Evolutionary conservation across 441 rosid genomes (phyloP), one percentile per base, ranked within the genome.

Genomic region (Erodium chrysanthum): DNA sequence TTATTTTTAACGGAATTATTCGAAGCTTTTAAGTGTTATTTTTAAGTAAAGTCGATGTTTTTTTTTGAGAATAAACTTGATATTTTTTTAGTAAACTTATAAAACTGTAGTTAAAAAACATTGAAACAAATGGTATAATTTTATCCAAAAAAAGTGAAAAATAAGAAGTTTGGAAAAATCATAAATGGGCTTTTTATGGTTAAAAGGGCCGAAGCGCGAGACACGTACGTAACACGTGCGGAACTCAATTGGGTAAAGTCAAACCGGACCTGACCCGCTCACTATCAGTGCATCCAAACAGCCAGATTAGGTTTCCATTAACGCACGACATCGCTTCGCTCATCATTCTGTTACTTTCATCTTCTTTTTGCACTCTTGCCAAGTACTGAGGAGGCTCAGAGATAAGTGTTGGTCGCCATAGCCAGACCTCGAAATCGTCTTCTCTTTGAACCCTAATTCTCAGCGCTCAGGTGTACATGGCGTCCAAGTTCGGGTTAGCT

Each of bases 401-500:
- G 44, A 42, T 44, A 25, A 29, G 42, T 2, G 15, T 15, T 23
- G 17, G 23, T 31, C 66, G 22, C 73, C 63, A 62, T 27, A 48
- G 29, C 31, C 21, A 7, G 48, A 21, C n/a, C 35, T 73, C 69
- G 17, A 0, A 14, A 46, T 17, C 29, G 68, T 56, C 64, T 48
- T 35, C 66, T 61, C 21, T 56, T 64, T 33, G 42, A 63, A 3
- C 50, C 67, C 68, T 33, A 60, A 23, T 54, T 63, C 25, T 61
- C 76, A 54, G 63, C 67, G 59, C 21, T 3, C 18, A 27, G 50
- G n/a, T 0, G 8, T 17, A 2, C 46, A 94, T 95, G 99, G 85
- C 99, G 21, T 91, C 99, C 37, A 95, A 90, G 80, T 85, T 88
- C 74, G 97, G 97, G 0, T 76, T 88, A 37, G 96, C 97, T 20